Evolutionary conservation across 306 rosid species (phyloP), one percentile per base, ranked within the genome.

Genomic region (Trifolium pratense): DNA sequence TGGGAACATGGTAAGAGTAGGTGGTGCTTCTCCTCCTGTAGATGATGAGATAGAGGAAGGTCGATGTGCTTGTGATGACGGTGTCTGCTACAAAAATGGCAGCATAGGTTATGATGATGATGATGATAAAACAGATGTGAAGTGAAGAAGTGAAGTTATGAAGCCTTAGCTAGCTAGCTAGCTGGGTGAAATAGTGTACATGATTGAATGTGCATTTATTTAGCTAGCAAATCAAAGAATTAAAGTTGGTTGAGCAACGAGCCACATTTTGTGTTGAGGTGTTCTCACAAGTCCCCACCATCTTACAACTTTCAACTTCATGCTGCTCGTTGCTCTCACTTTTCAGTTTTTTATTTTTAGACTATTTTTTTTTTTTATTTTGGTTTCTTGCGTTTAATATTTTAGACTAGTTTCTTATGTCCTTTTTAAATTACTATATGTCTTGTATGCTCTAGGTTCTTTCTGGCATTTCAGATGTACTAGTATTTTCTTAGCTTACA

Each of bases 11-110:
- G 3, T 23, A 9, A 7, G 4, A 25, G 5, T 56, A 7, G 34
- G 1, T 11, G 34, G 36, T 56, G 34, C 36, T 56, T 9, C 55
- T 48, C 4, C 23, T 13, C 49, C 46, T 42, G 63, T 31, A 58
- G 65, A 29, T 53, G 75, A 68, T 43, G 80, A 66, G 71, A 76
- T 52, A 17, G 87, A 82, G 58, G 25, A 21, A 21, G 80, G 66
- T 29, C 77, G 40, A 3, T 26, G 31, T 26, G 31, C 31, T 5
- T 26, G 6, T 31, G 43, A 63, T 13, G 65, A 73, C 63, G 36
- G n/a, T 62, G 3, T 17, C 0, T 51, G 68, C 49, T 65, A 59
- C 46, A 16, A 80, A 34, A 78, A 81, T 31, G 73, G 85, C 86
- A 89, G 86, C 80, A 70, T 13, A 0, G 51, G 68, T 15, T 67